These are phyloP conservation scores for Asterionellopsis glacialis DNA, from an alignment of 108 stramenopile genomes.

Conservation along the genomic window DNA sequence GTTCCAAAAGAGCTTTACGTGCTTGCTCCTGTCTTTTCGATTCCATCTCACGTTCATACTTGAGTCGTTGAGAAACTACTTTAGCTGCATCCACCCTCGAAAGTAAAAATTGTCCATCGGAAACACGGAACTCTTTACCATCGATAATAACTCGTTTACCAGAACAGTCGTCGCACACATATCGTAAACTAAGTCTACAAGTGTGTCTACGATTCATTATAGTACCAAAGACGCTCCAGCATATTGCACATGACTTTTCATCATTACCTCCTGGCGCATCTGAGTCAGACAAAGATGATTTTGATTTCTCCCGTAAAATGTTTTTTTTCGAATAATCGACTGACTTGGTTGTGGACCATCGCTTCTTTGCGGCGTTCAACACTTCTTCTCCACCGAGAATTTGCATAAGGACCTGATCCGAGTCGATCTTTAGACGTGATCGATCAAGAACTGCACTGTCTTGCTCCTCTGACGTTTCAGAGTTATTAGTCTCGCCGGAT, in stretches of 20 bases:
- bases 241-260: slow-evolving; percentile 71
- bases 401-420: slow-evolving; percentile 32
- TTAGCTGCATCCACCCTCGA: slow-evolving; percentile 31
- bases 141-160: slow-evolving; percentile 49
- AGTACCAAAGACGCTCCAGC: slow-evolving; percentile 76
- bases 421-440: slow-evolving; percentile 35
- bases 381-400: slow-evolving; percentile 50
- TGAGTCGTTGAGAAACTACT: background rate
- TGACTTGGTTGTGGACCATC: slow-evolving; percentile 25
- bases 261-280: slow-evolving; percentile 64
- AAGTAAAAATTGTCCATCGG: slow-evolving; percentile 75
- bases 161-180: slow-evolving; percentile 82
- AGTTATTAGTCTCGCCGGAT: too few relatives aligned
- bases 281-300: slow-evolving; percentile 39
- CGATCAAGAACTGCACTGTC: slow-evolving; percentile 19
- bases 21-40: background rate
- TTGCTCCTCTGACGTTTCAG: too few relatives aligned
- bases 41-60: slow-evolving; percentile 1
- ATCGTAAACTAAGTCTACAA: slow-evolving; percentile 58
- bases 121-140: slow-evolving; percentile 55
- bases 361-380: slow-evolving; percentile 20
- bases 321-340: slow-evolving; percentile 10
- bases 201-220: slow-evolving; percentile 70
- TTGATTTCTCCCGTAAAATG: slow-evolving; percentile 11
- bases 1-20: background rate